These are phyloP conservation scores for Schwanniomyces sp. DNA, from an alignment of 805 yeast species.

Conservation along the genomic window DNA sequence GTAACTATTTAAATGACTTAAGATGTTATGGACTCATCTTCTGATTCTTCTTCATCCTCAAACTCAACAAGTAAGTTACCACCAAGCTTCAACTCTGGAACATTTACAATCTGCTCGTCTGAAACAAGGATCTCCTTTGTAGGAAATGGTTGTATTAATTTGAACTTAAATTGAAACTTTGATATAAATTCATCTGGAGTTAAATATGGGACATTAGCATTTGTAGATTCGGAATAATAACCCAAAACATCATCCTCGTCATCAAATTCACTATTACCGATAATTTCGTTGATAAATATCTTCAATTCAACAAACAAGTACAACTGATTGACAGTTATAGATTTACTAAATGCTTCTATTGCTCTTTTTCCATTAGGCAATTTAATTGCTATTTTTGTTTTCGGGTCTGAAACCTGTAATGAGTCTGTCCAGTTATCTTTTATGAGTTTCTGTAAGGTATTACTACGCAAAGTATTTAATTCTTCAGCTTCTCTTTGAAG, in stretches of 20 bases:
- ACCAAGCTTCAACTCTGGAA: conserved; percentile 30
- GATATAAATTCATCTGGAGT: conserved; percentile 20
- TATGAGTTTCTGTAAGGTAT: conserved; percentile 17
- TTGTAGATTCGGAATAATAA: conserved; percentile 3
- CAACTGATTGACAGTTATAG: conserved; percentile 44
- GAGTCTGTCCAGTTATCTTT: conserved; percentile 11
- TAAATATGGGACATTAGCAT: conserved; percentile 9
- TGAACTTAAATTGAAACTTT: conserved; percentile 31
- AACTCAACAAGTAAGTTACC: conserved; percentile 40
- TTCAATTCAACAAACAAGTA: conserved; percentile 51
- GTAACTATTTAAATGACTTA: no score
- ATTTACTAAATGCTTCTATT: conserved; percentile 42
- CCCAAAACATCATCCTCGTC: conserved; percentile 15
- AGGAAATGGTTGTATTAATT: conserved; percentile 43
- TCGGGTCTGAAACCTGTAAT: conserved; percentile 8
- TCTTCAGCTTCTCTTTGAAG: conserved; percentile 4
- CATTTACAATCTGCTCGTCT: conserved; percentile 11
- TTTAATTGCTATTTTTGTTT: conserved; percentile 49
- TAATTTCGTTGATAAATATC: conserved; percentile 15
- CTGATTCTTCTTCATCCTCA: conserved; percentile 20
- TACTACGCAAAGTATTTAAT: conserved; percentile 12
- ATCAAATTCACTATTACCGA: conserved; percentile 3
- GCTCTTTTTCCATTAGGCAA: conserved; percentile 53
- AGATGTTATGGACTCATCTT: conserved; percentile 2
- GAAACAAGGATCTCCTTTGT: conserved; percentile 24